Base-by-base conservation (phyloP, 148 eudicot species). In the Vaccinium corymbosum region DNA sequence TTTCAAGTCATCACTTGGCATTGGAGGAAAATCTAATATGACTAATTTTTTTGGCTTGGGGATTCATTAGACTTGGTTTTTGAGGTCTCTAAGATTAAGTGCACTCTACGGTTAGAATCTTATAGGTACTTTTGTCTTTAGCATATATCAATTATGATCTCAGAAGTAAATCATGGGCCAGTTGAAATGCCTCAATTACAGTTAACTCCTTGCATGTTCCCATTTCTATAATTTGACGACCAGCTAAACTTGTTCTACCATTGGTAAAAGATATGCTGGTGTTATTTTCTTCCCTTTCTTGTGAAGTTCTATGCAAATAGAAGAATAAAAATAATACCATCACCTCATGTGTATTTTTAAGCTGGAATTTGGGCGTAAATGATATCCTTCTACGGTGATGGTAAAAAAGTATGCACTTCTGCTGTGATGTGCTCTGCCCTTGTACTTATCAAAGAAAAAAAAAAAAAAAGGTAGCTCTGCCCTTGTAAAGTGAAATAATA, bases 11-110 rank as follows among this genome's bases (percentile, higher is more conserved):
- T 61, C 82, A 19, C 17, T 13, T 16, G 74, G 6, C 20, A 46
- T 62, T 64, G 75, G 19, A 20, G 16, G 75, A 81, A 2, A 81
- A 81, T 55, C 82, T 62, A 25, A 46, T 68, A 25, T 42, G 16
- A 64, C 35, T 66, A 25, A 25, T 52, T 16, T 32, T 19, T 71
- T 80, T 48, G 48, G 55, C 74, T 64, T 7, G 9, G 22, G 81
- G 25, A 55, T 48, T 32, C 27, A 15, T 7, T 17, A 29, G 16
- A 14, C 25, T 25, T 78, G 29, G 81, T 78, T 32, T 56, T 78
- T 16, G 17, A 29, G 62, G n/a, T 52, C n/a, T 56, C 42, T 79
- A 11, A 51, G 17, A 22, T 51, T 1, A 52, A 52, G 11, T 56
- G 48, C 38, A 79, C 22, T 56, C 17, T 6, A 49, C 2, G 16